Base-by-base conservation (phyloP, 352 stramenopile species). In the Hyaloperonospora arabidopsidis region DNA sequence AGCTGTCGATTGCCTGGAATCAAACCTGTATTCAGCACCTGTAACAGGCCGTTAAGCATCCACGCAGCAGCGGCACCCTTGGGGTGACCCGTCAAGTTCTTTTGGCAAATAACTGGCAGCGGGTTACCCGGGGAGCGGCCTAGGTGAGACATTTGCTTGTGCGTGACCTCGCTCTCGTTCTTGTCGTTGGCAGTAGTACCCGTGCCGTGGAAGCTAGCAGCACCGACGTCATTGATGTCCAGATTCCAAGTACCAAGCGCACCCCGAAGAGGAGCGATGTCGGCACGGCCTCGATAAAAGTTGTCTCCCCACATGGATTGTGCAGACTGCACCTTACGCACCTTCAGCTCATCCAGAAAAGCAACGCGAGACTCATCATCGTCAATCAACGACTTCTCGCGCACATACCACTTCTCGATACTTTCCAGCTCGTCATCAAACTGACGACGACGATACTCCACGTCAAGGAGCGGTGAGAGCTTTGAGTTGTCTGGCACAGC, bases 151-250 rank as follows among this genome's bases (percentile, higher is more conserved):
- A 93, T 75, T 52, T 95, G 81, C 65, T 88, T 88, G 57, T 95
- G 81, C 0, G 80, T 88, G 45, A 95, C 84, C 22, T 90, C 82
- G 44, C 81, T 93, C 47, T 95, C 84, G 44, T 94, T 93, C 71
- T 79, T 85, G 64, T 95, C 85, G 57, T 94, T 95, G 12, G 75
- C 78, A 44, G 66, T 93, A 29, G 83, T 93, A 18, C 82, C 78
- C 7, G 84, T 94, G n/a, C 78, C 83, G 52, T 95, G 70, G 68
- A 95, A 93, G 58, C 78, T 91, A 8, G 76, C 71, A 12, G 86
- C 82, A n/a, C 77, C 83, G 34, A 95, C 44, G 59, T 94, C 85
- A 23, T 95, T 79, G 28, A 90, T 59, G 11, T 70, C 76, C 49
- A 94, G 55, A 55, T 89, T 87, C 81, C 81, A 94, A 22, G 80